Evolutionary conservation across 257 asterid genomes (phyloP).

Genomic region (Paraleonurus japonicus): DNA sequence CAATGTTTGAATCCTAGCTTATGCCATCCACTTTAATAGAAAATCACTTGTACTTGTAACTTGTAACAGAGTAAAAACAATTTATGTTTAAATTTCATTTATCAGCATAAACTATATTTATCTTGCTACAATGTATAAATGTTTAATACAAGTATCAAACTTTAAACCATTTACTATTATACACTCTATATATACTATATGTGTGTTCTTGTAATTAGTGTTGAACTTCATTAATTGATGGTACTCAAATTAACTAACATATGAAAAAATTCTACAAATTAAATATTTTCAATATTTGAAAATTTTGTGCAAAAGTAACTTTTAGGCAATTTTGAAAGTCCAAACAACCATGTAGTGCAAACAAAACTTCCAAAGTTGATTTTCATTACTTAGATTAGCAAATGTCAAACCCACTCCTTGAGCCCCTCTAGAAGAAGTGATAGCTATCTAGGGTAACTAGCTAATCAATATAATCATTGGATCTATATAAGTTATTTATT

Average conservation of each 20-base stretch:
- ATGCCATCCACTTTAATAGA: too few relatives aligned
- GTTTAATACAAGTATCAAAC: too few relatives aligned
- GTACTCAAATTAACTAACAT: not conserved
- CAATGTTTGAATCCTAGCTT: too few relatives aligned
- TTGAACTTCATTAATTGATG: not conserved
- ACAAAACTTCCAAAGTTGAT: constrained; percentile 22
- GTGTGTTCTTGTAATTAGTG: not conserved
- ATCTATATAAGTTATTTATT: constrained; percentile 27
- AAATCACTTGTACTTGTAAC: too few relatives aligned
- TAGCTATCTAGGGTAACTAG: constrained; percentile 14
- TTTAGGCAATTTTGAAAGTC: constrained; percentile 33
- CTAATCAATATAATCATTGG: constrained; percentile 31
- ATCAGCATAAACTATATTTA: too few relatives aligned
- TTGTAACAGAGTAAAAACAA: too few relatives aligned
- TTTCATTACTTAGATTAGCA: constrained; percentile 14
- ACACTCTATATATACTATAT: not conserved
- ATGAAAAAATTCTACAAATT: not conserved
- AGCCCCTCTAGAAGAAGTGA: constrained; percentile 33
- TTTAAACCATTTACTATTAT: not conserved
- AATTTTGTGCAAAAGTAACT: constrained; percentile 10
- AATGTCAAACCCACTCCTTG: constrained; percentile 55
- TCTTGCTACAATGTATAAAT: too few relatives aligned
- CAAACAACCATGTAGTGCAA: constrained; percentile 33
- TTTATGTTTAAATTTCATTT: not conserved
- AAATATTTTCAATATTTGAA: not conserved